phyloP scores from a whole-genome alignment of 2,329 filamentous ascomycete genomes.

The Aspergillaceae sp. region DNA sequence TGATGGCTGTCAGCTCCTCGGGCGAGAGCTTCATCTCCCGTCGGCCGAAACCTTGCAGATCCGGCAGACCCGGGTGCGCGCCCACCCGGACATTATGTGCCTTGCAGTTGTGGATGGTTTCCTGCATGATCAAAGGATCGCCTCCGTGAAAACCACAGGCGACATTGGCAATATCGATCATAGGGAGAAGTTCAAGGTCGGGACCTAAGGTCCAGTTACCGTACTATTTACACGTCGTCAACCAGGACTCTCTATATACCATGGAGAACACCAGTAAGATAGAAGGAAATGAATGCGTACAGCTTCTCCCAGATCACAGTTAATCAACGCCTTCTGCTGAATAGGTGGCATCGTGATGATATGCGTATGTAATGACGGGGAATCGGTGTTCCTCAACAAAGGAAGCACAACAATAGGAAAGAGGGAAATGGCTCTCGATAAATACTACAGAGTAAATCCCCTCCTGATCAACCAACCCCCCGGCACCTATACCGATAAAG shows the following conservation, averaged over 20 bases:
- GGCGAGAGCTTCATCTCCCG: conserved; percentile 52
- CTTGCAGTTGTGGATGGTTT: conserved; percentile 52
- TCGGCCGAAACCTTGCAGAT: conserved; percentile 57
- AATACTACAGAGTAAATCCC: too few relatives aligned
- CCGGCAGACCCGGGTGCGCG: conserved; percentile 57
- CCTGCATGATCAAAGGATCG: conserved; percentile 56
- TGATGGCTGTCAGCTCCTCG: conserved; percentile 49
- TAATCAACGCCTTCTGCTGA: conserved; percentile 44
- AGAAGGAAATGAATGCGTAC: conserved; percentile 9
- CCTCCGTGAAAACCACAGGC: conserved; percentile 54
- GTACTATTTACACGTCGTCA: conserved; percentile 17
- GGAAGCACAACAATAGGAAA: not conserved
- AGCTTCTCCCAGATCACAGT: conserved; percentile 41
- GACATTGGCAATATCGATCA: conserved; percentile 56
- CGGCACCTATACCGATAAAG: not conserved
- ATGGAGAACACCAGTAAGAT: too few relatives aligned
- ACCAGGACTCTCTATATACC: not conserved
- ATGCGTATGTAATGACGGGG: not conserved
- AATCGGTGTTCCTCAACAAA: not conserved
- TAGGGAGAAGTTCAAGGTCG: conserved; percentile 52
- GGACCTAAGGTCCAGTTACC: conserved; percentile 45
- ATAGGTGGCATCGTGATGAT: conserved; percentile 39
- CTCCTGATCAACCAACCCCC: not conserved
- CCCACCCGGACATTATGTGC: conserved; percentile 49
- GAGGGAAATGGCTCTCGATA: too few relatives aligned